These are phyloP conservation scores for Nicotiana tabacum DNA, from an alignment of 257 asterid genomes.

Conservation along the genomic window DNA sequence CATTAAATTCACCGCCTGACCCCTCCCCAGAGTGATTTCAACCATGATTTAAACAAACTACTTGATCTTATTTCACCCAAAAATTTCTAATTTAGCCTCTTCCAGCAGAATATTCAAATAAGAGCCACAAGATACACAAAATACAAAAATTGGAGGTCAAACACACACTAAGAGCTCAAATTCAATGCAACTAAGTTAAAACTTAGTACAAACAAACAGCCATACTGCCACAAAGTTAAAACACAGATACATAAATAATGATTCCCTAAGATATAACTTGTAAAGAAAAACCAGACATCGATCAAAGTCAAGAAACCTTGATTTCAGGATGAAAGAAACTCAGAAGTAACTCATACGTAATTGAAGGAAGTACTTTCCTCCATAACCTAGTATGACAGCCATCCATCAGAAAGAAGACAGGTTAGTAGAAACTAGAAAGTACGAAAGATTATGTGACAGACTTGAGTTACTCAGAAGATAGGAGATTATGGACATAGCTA, in stretches of 20 bases:
- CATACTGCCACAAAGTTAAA: not conserved
- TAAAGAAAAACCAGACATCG: not conserved
- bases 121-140: not conserved
- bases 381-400: not conserved
- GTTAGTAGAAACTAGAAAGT: too few relatives aligned
- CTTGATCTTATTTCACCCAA: too few relatives aligned
- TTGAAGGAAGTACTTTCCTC: not conserved
- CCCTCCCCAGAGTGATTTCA: too few relatives aligned
- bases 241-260: not conserved
- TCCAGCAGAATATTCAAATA: not conserved
- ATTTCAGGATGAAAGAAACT: not conserved
- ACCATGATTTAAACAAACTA: too few relatives aligned
- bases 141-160: not conserved
- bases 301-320: not conserved
- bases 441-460: too few relatives aligned
- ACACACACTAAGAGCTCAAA: not conserved
- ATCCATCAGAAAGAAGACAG: not conserved
- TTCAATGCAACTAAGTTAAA: not conserved
- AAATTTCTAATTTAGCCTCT: too few relatives aligned
- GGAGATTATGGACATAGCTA: not conserved
- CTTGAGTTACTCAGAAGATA: not conserved
- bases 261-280: slow-evolving; percentile 1
- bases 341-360: not conserved
- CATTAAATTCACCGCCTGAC: too few relatives aligned
- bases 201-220: not conserved